These are phyloP conservation scores for Vaucheria bursata DNA, from an alignment of 352 stramenopile genomes.

Conservation along the genomic window DNA sequence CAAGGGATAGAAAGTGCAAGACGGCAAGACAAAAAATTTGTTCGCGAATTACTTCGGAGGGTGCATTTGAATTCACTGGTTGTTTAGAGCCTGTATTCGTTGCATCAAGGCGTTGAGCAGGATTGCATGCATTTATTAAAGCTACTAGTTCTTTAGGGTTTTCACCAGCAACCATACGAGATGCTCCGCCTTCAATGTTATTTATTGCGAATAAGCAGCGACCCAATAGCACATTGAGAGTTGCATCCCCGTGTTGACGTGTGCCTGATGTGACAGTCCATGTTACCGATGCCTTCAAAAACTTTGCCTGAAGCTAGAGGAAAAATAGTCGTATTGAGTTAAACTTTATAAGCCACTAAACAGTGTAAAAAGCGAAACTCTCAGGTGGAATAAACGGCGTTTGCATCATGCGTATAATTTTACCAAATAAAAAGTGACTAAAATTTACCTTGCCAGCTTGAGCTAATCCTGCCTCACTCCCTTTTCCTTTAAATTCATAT, in stretches of 20 bases:
- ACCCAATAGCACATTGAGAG: slow-evolving; percentile 27
- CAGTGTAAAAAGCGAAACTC: no score
- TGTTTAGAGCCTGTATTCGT: background rate
- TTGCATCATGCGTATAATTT: no score
- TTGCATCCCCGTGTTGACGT: slow-evolving; percentile 28
- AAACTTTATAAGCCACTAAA: no score
- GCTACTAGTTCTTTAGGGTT: slow-evolving; percentile 25
- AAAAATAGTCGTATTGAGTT: no score
- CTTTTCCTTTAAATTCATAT: background rate
- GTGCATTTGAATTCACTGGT: background rate
- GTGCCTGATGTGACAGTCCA: slow-evolving; percentile 35
- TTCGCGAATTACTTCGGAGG: background rate
- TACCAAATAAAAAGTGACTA: no score
- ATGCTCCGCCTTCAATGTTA: slow-evolving; percentile 12
- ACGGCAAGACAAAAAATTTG: slow-evolving; percentile 4
- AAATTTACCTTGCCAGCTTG: background rate
- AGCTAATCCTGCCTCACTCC: background rate
- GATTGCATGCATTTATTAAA: background rate
- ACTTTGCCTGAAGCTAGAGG: slow-evolving; percentile 16
- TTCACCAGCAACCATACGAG: slow-evolving; percentile 37
- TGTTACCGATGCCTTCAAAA: slow-evolving; percentile 38
- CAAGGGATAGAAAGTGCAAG: slow-evolving; percentile 34
- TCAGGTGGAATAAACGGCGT: no score
- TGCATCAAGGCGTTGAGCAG: background rate
- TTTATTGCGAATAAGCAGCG: slow-evolving; percentile 33